Evolutionary conservation across 768 basidiomycete species (phyloP).

Genomic region (Tylopilus balloui): DNA sequence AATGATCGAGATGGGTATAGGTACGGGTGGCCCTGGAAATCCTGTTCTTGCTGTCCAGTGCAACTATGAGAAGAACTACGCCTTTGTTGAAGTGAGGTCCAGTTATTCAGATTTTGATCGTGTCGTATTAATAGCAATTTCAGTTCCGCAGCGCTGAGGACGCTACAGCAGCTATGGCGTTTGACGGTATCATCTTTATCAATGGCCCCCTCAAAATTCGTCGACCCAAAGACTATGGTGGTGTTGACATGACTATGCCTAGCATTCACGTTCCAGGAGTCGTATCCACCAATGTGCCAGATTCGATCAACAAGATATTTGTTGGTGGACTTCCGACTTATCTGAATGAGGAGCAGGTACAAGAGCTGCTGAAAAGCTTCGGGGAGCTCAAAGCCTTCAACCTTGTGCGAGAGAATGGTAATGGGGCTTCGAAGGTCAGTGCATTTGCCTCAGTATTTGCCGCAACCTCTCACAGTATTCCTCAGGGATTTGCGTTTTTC

Average conservation of each 20-base stretch:
- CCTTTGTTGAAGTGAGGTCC: slow-evolving; percentile 85
- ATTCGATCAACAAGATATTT: slow-evolving; percentile 97
- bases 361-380: slow-evolving; percentile 95
- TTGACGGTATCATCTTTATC: slow-evolving; percentile 95
- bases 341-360: slow-evolving; percentile 96
- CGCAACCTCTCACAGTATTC: slow-evolving; percentile 1
- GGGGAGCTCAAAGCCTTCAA: slow-evolving; percentile 98
- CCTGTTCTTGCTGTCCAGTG: slow-evolving; percentile 92
- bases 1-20: slow-evolving; percentile 90
- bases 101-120: neutral
- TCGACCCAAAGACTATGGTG: slow-evolving; percentile 95
- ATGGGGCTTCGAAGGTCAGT: slow-evolving; percentile 79
- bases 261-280: slow-evolving; percentile 88
- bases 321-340: slow-evolving; percentile 94
- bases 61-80: slow-evolving; percentile 98
- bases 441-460: neutral
- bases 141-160: slow-evolving; percentile 98
- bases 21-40: slow-evolving; percentile 79
- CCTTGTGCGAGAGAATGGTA: slow-evolving; percentile 90
- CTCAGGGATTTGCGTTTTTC: slow-evolving; percentile 96
- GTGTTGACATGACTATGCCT: slow-evolving; percentile 55
- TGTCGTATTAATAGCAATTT: slow-evolving; percentile 10
- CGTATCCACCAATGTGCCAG: slow-evolving; percentile 94
- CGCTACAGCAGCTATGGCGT: slow-evolving; percentile 93
- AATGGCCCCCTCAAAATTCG: slow-evolving; percentile 96